Evolutionary conservation across 1,284 basidiomycete genomes (phyloP), one percentile per base, ranked within the genome.

Genomic region (Leccinum angustisporum): DNA sequence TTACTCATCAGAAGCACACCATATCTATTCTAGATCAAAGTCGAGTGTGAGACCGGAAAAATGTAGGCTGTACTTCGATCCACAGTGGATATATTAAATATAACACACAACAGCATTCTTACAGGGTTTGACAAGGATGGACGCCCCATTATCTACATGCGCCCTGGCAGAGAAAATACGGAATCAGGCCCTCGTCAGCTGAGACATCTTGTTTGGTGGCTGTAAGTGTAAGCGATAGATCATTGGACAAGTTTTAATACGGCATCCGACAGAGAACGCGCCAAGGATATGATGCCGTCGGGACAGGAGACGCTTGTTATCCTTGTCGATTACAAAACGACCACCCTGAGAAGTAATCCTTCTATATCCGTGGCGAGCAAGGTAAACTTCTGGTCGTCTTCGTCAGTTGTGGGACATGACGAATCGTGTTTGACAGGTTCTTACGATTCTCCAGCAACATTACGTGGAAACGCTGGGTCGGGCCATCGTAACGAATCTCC

Each of bases 381-480:
- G 76, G 90, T 81, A 52, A 9, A 70, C 61, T 30, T 34, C 30
- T 34, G 14, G 36, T 54, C 27, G 46, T 8, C 11, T 52, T 16
- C 14, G 38, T 21, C 31, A 8, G 16, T 16, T 40, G 53, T 48
- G 36, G 46, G 18, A 16, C 14, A 27, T 56, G 5, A 55, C n/a
- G 4, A 2, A 16, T 30, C 4, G 14, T 52, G 34, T 27, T 43
- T 57, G 57, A 55, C 66, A 86, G 82, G 86, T 92, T 2, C 81
- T 95, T 25, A 80, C 84, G 63, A 95, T 97, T 66, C 81, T 97
- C 43, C 95, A 97, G 75, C 86, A 94, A 66, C 94, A 97, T 75
- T 97, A 97, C 70, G 90, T 91, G 36, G 94, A 96, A 77, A 90
- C 92, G 5, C 84, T 97, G 33, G 95, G 94, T 21, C 84, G 92